Conservation (phyloP, 305 asterid species). For the Fraxinus xanthoxyloides region DNA sequence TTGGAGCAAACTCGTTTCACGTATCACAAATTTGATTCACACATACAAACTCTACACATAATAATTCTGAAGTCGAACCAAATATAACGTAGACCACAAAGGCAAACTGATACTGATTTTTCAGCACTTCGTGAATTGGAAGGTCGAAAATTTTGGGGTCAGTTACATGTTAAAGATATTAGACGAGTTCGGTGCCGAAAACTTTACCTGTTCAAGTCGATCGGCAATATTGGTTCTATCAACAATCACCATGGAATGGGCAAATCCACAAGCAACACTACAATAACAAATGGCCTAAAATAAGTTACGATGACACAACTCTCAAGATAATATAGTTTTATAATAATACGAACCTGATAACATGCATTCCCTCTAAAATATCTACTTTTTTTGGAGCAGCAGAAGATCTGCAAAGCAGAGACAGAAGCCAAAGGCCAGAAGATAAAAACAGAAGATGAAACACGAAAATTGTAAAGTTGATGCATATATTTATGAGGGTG, state of each 20-base stretch:
- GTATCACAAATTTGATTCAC: background rate
- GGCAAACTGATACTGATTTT: background rate
- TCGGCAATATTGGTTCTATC: conserved; percentile 68
- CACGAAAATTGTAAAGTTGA: background rate
- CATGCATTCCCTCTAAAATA: conserved; percentile 86
- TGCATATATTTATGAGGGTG: background rate
- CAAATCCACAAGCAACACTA: conserved; percentile 95
- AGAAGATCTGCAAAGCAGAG: conserved; percentile 63
- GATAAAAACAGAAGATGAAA: conserved; percentile 6
- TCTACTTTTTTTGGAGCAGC: conserved; percentile 93
- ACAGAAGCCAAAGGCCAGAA: background rate
- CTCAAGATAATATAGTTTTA: background rate
- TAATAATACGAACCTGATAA: conserved; percentile 56
- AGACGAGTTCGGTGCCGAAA: conserved; percentile 4
- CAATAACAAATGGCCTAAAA: conserved; percentile 15
- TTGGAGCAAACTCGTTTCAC: background rate
- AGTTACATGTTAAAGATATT: background rate
- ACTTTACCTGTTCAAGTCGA: conserved; percentile 69
- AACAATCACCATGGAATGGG: conserved; percentile 76
- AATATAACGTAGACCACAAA: background rate
- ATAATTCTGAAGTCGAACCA: background rate
- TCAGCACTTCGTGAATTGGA: background rate
- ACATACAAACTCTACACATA: background rate
- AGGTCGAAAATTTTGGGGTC: background rate
- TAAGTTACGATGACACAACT: conserved; percentile 13